Evolutionary conservation across 2,329 filamentous ascomycete species (phyloP).

Genomic region (Clarireedia hainanense): DNA sequence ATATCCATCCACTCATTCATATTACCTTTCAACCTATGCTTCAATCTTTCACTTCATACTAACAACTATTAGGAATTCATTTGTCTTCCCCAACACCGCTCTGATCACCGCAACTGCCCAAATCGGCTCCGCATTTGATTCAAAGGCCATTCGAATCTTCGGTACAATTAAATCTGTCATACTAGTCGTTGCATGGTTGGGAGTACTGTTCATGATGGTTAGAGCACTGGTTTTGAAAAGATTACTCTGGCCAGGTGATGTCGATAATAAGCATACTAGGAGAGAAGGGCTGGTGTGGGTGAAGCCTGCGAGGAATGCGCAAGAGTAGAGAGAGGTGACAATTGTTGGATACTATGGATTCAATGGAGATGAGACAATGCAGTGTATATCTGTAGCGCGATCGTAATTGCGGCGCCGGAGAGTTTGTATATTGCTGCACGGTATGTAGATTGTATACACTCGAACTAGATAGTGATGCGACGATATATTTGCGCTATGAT

Average conservation of each 20-base stretch:
- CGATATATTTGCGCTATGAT: too few relatives aligned
- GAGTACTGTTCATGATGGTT: conserved; percentile 64
- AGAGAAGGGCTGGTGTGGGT: too few relatives aligned
- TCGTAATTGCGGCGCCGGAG: too few relatives aligned
- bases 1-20: too few relatives aligned
- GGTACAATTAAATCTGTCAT: conserved; percentile 60
- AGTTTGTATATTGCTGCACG: too few relatives aligned
- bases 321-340: conserved; percentile 7
- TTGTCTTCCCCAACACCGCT: conserved; percentile 44
- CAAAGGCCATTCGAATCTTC: conserved; percentile 53
- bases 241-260: conserved; percentile 62
- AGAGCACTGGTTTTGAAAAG: conserved; percentile 56
- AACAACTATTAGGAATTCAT: conserved; percentile 47
- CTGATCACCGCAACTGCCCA: conserved; percentile 62
- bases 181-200: conserved; percentile 59
- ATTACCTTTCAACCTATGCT: background rate
- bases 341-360: background rate
- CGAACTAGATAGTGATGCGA: too few relatives aligned
- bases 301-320: conserved; percentile 9
- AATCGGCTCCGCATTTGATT: conserved; percentile 55
- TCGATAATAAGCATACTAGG: background rate
- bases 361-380: background rate
- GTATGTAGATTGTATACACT: too few relatives aligned
- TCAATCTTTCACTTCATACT: background rate
- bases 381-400: too few relatives aligned